Conservation (phyloP, 2,329 filamentous ascomycete genomes). For the Fusarium oxysporum region DNA sequence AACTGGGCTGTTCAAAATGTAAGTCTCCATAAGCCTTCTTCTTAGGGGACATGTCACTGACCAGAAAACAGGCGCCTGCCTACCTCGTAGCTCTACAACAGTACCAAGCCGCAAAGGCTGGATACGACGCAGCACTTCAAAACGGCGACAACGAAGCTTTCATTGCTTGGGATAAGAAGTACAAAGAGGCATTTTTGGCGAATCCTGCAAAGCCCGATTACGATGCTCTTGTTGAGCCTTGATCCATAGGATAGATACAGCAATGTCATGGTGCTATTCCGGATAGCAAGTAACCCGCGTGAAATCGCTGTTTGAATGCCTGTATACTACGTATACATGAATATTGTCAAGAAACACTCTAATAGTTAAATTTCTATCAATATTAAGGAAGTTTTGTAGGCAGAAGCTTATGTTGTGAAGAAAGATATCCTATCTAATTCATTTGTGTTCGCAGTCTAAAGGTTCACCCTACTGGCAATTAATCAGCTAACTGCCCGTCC, state of each 20-base stretch:
- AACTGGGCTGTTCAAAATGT: accelerated
- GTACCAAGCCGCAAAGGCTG: background rate
- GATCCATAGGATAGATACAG: accelerated
- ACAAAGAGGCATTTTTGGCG: accelerated
- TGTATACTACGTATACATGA: too few relatives aligned
- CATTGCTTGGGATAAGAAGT: background rate
- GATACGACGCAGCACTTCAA: background rate
- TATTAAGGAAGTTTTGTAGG: too few relatives aligned
- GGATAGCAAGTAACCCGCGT: accelerated
- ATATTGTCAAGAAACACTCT: too few relatives aligned
- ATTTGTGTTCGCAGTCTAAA: too few relatives aligned
- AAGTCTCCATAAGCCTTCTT: accelerated
- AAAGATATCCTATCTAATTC: too few relatives aligned
- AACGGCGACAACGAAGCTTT: background rate
- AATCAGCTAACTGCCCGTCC: too few relatives aligned
- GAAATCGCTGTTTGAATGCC: background rate
- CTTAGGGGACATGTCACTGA: accelerated
- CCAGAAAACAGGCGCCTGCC: background rate
- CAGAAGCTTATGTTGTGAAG: too few relatives aligned
- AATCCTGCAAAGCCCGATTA: background rate
- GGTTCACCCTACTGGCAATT: too few relatives aligned
- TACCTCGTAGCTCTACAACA: accelerated
- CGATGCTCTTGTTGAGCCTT: background rate
- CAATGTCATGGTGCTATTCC: accelerated
- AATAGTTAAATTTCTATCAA: too few relatives aligned